These are phyloP conservation scores for Globisporangium polare DNA, from an alignment of 352 stramenopile species.

Conservation along the genomic window DNA sequence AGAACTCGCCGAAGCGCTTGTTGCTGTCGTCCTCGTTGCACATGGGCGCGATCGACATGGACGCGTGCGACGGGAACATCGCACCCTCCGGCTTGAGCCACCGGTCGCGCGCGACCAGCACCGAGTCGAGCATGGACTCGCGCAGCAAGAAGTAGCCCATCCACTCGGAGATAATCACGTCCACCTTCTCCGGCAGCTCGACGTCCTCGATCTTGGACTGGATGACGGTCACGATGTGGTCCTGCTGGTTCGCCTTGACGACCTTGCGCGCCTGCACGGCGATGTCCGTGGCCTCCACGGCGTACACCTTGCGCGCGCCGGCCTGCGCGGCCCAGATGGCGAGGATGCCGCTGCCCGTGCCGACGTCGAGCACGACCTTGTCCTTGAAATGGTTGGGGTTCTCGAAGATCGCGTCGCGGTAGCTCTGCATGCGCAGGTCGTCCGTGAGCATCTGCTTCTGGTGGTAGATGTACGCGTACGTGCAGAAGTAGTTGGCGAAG, in stretches of 20 bases:
- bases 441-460: slow-evolving; percentile 99
- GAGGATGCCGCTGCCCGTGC: slow-evolving; percentile 98
- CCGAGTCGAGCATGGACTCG: slow-evolving; percentile 99
- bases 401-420: slow-evolving; percentile 97
- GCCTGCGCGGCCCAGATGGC: slow-evolving; percentile 98
- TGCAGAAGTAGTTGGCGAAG: slow-evolving; percentile 91
- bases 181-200: slow-evolving; percentile 96
- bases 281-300: slow-evolving; percentile 97
- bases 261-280: slow-evolving; percentile 94
- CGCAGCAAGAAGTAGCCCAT: slow-evolving; percentile 99
- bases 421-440: slow-evolving; percentile 98
- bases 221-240: slow-evolving; percentile 98
- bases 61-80: slow-evolving; percentile 98
- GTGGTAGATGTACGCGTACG: slow-evolving; percentile 89
- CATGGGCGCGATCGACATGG: slow-evolving; percentile 98
- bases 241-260: slow-evolving; percentile 95
- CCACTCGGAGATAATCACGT: slow-evolving; percentile 99
- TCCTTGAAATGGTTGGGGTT: slow-evolving; percentile 98
- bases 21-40: slow-evolving; percentile 91
- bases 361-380: slow-evolving; percentile 99
- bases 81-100: slow-evolving; percentile 96
- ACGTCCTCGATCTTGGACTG: slow-evolving; percentile 98
- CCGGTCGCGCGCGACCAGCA: slow-evolving; percentile 94
- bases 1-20: slow-evolving; percentile 85
- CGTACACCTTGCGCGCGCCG: slow-evolving; percentile 97